These are phyloP conservation scores for Trapa incisa DNA, from an alignment of 345 rosid species.

Conservation along the genomic window DNA sequence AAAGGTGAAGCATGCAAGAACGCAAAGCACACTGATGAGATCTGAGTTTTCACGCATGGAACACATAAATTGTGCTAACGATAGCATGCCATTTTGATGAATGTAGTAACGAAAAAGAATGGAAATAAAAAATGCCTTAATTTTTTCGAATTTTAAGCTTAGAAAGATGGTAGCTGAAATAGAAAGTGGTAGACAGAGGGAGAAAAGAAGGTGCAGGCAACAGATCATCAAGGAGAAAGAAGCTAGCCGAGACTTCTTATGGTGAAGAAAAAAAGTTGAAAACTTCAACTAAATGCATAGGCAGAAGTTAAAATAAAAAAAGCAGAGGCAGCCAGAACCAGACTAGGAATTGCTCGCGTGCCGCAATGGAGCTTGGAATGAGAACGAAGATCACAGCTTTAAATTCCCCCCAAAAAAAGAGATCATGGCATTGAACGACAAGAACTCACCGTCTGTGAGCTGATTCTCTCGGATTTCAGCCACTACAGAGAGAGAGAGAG, in stretches of 20 bases:
- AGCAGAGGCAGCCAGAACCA: background rate
- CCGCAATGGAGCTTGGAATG: background rate
- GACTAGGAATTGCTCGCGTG: background rate
- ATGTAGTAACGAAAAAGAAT: too few species aligned
- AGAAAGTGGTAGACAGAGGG: too few species aligned
- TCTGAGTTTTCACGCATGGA: background rate
- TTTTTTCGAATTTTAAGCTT: too few species aligned
- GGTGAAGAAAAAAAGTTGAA: background rate
- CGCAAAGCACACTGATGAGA: background rate
- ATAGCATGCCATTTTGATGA: too few species aligned
- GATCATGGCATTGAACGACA: background rate
- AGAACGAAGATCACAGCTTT: background rate
- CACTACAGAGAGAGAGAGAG: background rate
- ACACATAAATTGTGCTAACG: too few species aligned
- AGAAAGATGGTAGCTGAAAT: too few species aligned
- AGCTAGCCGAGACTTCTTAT: background rate
- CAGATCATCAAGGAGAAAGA: too few species aligned
- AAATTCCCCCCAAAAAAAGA: background rate
- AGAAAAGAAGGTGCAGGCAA: too few species aligned
- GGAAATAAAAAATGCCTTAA: too few species aligned
- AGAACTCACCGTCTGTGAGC: background rate
- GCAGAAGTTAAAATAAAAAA: background rate
- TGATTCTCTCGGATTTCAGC: slow-evolving; percentile 1
- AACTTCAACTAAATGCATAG: background rate
- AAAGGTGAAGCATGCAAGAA: background rate